Evolutionary conservation across 1,284 basidiomycete genomes (phyloP), one percentile per base, ranked within the genome.

Genomic region (Farysia itapuensis): DNA sequence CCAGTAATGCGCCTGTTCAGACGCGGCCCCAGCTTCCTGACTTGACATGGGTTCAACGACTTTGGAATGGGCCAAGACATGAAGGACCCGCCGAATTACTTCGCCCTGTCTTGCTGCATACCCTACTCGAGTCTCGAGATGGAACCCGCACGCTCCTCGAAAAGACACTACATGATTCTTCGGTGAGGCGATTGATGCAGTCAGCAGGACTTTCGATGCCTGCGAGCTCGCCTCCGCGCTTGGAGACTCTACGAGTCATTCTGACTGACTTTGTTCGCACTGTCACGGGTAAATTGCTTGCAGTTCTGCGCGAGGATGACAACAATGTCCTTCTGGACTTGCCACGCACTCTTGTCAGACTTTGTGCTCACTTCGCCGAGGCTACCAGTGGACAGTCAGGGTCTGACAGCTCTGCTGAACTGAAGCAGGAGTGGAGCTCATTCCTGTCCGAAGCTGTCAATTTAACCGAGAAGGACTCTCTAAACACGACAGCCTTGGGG

Each of bases 401-500:
- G n/a, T n/a, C n/a, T n/a, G n/a, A n/a, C n/a, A n/a, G n/a, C n/a
- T n/a, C n/a, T n/a, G n/a, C n/a, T n/a, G n/a, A n/a, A n/a, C n/a
- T n/a, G n/a, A n/a, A n/a, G n/a, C n/a, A n/a, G 4, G 46, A 50
- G 3, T 58, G 59, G 59, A 26, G 37, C 12, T 4, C 30, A 4
- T 44, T 39, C 29, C 49, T 36, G 39, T 45, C 11, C 22, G 28
- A 19, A 8, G 34, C 45, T 2, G 41, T 36, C 8, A 18, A 39
- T 20, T 28, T 23, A 13, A 13, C 1, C 5, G 18, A 21, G 12
- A 8, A 30, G 14, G 35, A 40, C 23, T 28, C 23, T 3, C n/a
- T 14, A 3, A 32, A 36, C 24, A 20, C 32, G 2, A 39, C 36
- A 11, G 7, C 38, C 19, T 42, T 80, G 60, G 87, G 85, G 5